Evolutionary conservation across 2,329 filamentous ascomycete species (phyloP).

Genomic region (Decorospora gaudefroyi): DNA sequence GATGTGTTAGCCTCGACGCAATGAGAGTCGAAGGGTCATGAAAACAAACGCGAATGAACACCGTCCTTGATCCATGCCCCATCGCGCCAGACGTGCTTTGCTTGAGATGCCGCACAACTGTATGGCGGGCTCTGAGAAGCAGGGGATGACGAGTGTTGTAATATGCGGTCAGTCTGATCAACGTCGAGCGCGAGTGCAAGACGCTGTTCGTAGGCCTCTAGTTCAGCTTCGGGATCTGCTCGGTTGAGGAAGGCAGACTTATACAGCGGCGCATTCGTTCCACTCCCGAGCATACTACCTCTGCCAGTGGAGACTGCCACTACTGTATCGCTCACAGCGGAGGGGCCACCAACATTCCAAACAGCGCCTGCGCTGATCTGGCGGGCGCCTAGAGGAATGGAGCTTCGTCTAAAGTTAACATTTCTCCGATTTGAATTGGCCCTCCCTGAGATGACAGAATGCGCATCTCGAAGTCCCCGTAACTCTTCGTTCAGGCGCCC

Average conservation of each 20-base stretch:
- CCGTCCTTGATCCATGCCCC: conserved; percentile 49
- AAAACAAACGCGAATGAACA: conserved; percentile 40
- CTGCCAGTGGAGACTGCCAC: conserved; percentile 62
- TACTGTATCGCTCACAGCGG: conserved; percentile 59
- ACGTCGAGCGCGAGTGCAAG: conserved; percentile 82
- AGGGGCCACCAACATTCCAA: conserved; percentile 76
- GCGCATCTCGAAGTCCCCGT: conserved; percentile 38
- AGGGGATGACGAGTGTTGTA: conserved; percentile 51
- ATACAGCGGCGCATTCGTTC: conserved; percentile 71
- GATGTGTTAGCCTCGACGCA: conserved; percentile 11
- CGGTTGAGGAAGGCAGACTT: conserved; percentile 60
- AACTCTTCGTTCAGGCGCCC: conserved; percentile 41
- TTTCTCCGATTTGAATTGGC: conserved; percentile 24
- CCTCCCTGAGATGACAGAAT: conserved; percentile 34
- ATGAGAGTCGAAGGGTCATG: conserved; percentile 1
- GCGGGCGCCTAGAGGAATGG: conserved; percentile 29
- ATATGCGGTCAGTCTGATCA: conserved; percentile 68
- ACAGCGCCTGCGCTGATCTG: conserved; percentile 69
- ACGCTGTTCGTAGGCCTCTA: conserved; percentile 71
- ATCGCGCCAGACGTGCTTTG: conserved; percentile 48
- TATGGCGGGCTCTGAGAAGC: conserved; percentile 10
- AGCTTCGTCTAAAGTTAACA: conserved; percentile 30
- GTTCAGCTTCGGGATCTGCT: conserved; percentile 61
- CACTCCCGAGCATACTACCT: conserved; percentile 67
- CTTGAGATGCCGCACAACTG: conserved; percentile 4